These are phyloP conservation scores for Fusarium beomiforme DNA, from an alignment of 2,329 filamentous ascomycete genomes.

Conservation along the genomic window DNA sequence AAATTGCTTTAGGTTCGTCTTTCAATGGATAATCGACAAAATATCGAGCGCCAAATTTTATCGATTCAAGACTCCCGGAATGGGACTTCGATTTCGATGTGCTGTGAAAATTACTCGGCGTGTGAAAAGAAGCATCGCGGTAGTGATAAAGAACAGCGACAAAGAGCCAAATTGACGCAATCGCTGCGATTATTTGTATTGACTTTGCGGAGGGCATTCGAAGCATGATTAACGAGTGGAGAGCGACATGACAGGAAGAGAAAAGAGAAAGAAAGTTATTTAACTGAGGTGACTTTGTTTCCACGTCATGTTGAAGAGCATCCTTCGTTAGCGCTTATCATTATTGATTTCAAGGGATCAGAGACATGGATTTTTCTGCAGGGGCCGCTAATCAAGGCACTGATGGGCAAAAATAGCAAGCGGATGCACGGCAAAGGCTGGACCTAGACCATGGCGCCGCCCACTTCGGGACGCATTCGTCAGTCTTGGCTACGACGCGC, in stretches of 20 bases:
- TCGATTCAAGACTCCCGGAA: background rate
- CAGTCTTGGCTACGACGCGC: background rate
- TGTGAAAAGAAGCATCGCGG: background rate
- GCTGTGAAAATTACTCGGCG: background rate
- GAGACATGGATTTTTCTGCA: background rate
- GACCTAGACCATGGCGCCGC: background rate
- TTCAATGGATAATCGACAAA: conserved; percentile 45
- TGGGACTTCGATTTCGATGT: background rate
- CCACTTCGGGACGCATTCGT: background rate
- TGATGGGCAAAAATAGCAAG: background rate
- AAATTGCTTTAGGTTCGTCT: conserved; percentile 45
- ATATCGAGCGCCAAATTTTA: conserved; percentile 29
- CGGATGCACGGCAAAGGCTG: background rate
- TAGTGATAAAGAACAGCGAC: conserved; percentile 4
- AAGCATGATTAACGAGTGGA: conserved; percentile 2
- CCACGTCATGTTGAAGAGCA: background rate
- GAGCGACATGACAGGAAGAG: background rate
- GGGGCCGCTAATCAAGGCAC: background rate
- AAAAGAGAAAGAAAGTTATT: background rate
- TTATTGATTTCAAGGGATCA: background rate
- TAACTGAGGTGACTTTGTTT: background rate
- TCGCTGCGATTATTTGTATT: conserved; percentile 12
- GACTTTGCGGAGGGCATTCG: conserved; percentile 2
- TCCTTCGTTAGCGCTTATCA: background rate
- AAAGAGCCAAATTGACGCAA: conserved; percentile 28